Evolutionary conservation across 2,329 filamentous ascomycete species (phyloP), one percentile per base, ranked within the genome.

Genomic region (Onygena corvina): DNA sequence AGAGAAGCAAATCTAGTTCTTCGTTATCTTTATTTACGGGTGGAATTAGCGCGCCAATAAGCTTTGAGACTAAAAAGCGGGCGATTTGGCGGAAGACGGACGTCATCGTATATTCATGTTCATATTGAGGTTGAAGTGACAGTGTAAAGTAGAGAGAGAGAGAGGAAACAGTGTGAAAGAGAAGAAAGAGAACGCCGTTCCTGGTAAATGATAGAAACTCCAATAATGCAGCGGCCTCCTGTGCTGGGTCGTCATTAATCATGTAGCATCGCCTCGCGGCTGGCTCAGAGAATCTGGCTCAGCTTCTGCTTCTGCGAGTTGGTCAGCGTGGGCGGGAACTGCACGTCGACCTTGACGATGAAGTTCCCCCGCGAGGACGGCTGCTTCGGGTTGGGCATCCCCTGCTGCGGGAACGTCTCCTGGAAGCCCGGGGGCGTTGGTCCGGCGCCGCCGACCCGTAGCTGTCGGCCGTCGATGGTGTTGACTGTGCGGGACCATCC

Each of bases 381-480:
- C 64, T 88, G 90, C 76, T 94, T 96, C 53, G 86, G 86, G 60
- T 92, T 81, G 31, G 89, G 88, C 92, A 98, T 96, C 52, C 92
- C 92, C n/a, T 86, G 74, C 3, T 79, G 77, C 0, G 92, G 92
- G 63, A 85, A 98, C 27, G 75, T 73, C 57, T 95, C 89, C 58
- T 80, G 80, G 64, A 81, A 85, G 9, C 84, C 86, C 0, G 90
- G 89, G 51, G 84, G 83, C 4, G 90, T 96, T 1, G 90, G 90
- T 0, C 89, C 90, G 3, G 75, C 71, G 65, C 88, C 89, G 38
- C 86, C 79, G 33, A 96, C 77, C 47, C 74, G 79, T 57, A 98
- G 72, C 60, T 89, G 84, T 63, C 86, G 89, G 58, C 86, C 86
- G 60, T 98, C 92, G 58, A 98, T 96, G 7, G 90, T 98, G 27